Percentiles rank a stretch among this genome's conserved stretches.
phyloP scores from a whole-genome alignment of 192 early-diverging fungal genomes.

The Gigaspora rosea region DNA sequence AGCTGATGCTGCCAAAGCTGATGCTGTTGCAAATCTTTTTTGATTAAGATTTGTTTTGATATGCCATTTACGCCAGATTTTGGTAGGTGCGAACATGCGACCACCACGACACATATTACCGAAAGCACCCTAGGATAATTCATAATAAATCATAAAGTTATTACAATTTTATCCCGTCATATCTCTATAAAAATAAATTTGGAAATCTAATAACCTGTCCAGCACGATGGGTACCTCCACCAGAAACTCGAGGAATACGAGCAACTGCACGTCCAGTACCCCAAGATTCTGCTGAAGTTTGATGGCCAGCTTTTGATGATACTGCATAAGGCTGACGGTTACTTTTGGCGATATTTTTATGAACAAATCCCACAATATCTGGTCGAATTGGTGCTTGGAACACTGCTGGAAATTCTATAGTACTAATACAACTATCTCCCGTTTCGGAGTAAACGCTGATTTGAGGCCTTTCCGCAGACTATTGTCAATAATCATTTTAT shows the following conservation, averaged over 20 bases:
- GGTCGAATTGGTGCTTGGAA: conserved; percentile 97
- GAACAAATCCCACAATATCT: conserved; percentile 92
- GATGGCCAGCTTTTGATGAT: conserved; percentile 95
- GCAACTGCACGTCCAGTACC: conserved; percentile 98
- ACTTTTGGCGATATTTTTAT: conserved; percentile 99
- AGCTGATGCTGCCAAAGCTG: conserved; percentile 94
- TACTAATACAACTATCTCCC: conserved; percentile 73
- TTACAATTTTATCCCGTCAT: not conserved
- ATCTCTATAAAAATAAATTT: not conserved
- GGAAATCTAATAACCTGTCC: conserved; percentile 63
- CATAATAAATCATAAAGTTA: not conserved
- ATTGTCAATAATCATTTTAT: no score
- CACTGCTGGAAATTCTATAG: conserved; percentile 83
- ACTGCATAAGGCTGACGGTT: conserved; percentile 96
- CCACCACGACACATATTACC: conserved; percentile 99
- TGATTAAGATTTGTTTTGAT: conserved; percentile 98
- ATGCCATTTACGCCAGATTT: conserved; percentile 99
- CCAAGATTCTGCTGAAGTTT: conserved; percentile 98
- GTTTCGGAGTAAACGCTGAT: conserved; percentile 86
- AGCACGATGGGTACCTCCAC: conserved; percentile 94
- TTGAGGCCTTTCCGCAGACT: conserved; percentile 74
- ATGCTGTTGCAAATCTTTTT: conserved; percentile 95
- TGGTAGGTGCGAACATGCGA: conserved; percentile 99
- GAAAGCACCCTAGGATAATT: conserved; percentile 73
- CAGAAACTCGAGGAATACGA: conserved; percentile 98